Conservation (phyloP, 140 eudicot genomes). For the Flaveria floridana region DNA sequence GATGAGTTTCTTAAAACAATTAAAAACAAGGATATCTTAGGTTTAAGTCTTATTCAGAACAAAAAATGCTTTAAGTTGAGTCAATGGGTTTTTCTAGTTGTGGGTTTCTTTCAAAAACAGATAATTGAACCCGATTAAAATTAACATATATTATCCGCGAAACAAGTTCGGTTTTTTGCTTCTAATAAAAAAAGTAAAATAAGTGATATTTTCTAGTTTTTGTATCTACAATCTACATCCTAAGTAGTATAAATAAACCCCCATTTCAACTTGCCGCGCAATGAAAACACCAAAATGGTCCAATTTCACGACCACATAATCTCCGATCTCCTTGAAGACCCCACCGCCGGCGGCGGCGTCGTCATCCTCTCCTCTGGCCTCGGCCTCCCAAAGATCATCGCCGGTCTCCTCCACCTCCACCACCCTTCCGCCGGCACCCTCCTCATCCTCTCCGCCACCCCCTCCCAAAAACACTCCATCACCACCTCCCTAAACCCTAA, state of each 20-base stretch:
- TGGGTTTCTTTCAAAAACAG: no score
- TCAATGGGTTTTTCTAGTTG: no score
- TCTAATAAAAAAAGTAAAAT: neutral
- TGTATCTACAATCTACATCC: no score
- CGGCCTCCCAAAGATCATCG: constrained; percentile 61
- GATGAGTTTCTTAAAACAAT: no score
- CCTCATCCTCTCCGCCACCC: constrained; percentile 73
- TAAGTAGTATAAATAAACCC: neutral
- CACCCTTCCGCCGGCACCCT: constrained; percentile 66
- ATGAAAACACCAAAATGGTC: constrained; percentile 44
- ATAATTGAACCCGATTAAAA: no score
- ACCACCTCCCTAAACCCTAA: constrained; percentile 44
- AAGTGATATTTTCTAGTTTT: no score
- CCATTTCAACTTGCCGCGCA: constrained; percentile 18
- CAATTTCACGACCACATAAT: constrained; percentile 83
- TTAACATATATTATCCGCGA: no score
- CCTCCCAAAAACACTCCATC: constrained; percentile 62
- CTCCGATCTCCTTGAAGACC: constrained; percentile 75
- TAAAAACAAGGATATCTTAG: no score
- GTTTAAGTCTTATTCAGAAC: no score
- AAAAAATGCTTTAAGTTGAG: no score
- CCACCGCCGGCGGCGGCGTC: constrained; percentile 62
- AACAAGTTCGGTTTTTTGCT: no score
- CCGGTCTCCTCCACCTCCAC: constrained; percentile 69
- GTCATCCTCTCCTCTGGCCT: constrained; percentile 80